Base-by-base conservation (phyloP, 1,139 yeast species). In the Saccharomyces hybrid region DNA sequence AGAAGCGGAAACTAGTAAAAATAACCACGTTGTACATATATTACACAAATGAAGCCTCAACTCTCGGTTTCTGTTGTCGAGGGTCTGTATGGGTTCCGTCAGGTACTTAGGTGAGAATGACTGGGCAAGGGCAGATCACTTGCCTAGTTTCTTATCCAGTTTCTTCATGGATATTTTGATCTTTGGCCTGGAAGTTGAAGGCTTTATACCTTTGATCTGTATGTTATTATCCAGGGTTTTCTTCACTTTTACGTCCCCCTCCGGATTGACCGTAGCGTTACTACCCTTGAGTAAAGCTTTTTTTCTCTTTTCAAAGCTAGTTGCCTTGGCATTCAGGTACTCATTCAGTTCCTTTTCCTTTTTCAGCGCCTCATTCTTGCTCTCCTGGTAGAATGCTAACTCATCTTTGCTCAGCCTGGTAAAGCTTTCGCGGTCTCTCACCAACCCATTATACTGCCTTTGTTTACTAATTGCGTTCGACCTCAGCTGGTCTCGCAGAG, bases 401-500 rank as follows among this genome's bases (percentile, higher is more conserved):
- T 66, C 70, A 4, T 58, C 58, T 21, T 53, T 52, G 48, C 58
- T 64, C 48, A 66, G 54, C 49, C 65, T 58, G 50, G 65, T 66
- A 50, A 65, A 61, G 11, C 62, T 57, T 49, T 67, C 68, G 14
- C 58, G 57, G 34, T 65, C 62, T 51, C 58, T 59, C 7, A 63
- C 64, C n/a, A 54, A 52, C 2, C 53, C 56, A 38, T 56, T 64
- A 47, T 59, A 62, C 44, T 61, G 61, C 42, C 57, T 61, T 51
- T 65, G 67, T 48, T 64, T 66, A 46, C 55, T 58, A 24, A 63
- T 64, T 0, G 70, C 68, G 54, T 63, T 67, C 2, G 60, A 57
- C 48, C 68, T 53, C 32, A 67, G 57, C 49, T 67, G 71, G 2
- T 64, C 67, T 42, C 65, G 55, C 16, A 67, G 55, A 1, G 70